These are phyloP conservation scores for Trametes versicolor DNA, from an alignment of 1,284 basidiomycete species.

Conservation along the genomic window DNA sequence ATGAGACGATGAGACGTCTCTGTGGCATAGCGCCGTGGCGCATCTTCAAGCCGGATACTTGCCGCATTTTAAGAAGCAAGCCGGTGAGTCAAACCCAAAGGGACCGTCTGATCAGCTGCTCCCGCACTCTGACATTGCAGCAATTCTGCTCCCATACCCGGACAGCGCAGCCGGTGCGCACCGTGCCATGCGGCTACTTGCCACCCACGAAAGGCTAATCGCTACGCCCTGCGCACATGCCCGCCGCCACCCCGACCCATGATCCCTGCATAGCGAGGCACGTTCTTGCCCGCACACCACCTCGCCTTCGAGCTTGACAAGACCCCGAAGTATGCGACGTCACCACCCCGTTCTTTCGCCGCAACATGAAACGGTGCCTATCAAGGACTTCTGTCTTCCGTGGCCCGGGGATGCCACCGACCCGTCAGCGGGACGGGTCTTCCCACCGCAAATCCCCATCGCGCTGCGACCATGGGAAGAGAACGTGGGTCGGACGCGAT, in stretches of 20 bases:
- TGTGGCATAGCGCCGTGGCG: conserved; percentile 1
- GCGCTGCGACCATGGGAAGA: conserved; percentile 22
- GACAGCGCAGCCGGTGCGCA: conserved; percentile 3
- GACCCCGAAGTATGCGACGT: background rate
- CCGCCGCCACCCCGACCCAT: background rate
- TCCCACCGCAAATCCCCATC: conserved; percentile 21
- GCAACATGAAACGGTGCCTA: conserved; percentile 1
- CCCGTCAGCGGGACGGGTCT: background rate
- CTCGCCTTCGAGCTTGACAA: background rate
- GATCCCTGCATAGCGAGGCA: background rate
- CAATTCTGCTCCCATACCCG: background rate
- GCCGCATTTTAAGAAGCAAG: conserved; percentile 7
- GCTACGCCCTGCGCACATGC: background rate
- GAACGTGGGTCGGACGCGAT: conserved; percentile 7
- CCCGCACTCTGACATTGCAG: conserved; percentile 1
- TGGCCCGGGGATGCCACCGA: conserved; percentile 10
- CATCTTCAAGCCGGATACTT: conserved; percentile 15
- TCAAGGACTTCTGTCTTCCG: conserved; percentile 15
- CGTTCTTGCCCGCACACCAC: background rate
- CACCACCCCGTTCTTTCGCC: background rate
- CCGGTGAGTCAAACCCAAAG: background rate
- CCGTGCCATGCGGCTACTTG: conserved; percentile 30
- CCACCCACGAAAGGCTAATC: conserved; percentile 10
- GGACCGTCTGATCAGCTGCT: conserved; percentile 12
- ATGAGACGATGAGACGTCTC: too few relatives aligned